Conservation (phyloP, 352 stramenopile species). For the Globisporangium abappressorium region DNA sequence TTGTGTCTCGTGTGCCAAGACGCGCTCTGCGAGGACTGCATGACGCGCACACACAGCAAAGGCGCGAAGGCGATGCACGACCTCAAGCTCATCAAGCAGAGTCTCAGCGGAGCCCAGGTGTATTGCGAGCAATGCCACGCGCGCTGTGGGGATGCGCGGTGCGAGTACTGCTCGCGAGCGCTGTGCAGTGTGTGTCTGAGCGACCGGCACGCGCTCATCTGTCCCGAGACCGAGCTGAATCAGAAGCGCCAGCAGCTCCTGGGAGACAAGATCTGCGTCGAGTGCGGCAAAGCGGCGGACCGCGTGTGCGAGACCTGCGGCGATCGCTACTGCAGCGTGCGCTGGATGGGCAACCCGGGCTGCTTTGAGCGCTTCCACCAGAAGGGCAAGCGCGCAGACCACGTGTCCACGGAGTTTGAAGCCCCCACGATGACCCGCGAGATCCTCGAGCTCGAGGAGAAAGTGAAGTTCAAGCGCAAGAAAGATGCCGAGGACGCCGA, state of each 20-base stretch:
- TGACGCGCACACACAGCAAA: slow-evolving; percentile 51
- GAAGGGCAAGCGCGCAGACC: slow-evolving; percentile 64
- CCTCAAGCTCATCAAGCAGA: slow-evolving; percentile 50
- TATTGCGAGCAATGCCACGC: slow-evolving; percentile 64
- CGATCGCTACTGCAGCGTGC: slow-evolving; percentile 80
- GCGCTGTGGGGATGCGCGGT: slow-evolving; percentile 50
- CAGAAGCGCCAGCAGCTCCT: slow-evolving; percentile 48
- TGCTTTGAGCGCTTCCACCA: slow-evolving; percentile 83
- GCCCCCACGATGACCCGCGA: slow-evolving; percentile 32
- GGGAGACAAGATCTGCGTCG: slow-evolving; percentile 62
- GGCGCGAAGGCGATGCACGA: slow-evolving; percentile 39
- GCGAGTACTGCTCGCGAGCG: slow-evolving; percentile 45
- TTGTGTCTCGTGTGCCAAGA: slow-evolving; percentile 67
- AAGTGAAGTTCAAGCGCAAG: slow-evolving; percentile 51
- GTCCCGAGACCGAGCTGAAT: slow-evolving; percentile 60
- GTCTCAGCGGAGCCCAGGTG: slow-evolving; percentile 21
- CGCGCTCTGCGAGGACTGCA: slow-evolving; percentile 63
- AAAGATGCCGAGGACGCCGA: slow-evolving; percentile 51
- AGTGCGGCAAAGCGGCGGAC: slow-evolving; percentile 73
- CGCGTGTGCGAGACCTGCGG: slow-evolving; percentile 58
- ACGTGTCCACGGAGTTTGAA: slow-evolving; percentile 39
- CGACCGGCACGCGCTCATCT: slow-evolving; percentile 45
- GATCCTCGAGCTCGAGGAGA: slow-evolving; percentile 53
- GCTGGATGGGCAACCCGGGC: slow-evolving; percentile 80
- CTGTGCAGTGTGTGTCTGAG: slow-evolving; percentile 61